Evolutionary conservation across 2,329 filamentous ascomycete species (phyloP), one percentile per base, ranked within the genome.

Genomic region (Monosporascus sp.): DNA sequence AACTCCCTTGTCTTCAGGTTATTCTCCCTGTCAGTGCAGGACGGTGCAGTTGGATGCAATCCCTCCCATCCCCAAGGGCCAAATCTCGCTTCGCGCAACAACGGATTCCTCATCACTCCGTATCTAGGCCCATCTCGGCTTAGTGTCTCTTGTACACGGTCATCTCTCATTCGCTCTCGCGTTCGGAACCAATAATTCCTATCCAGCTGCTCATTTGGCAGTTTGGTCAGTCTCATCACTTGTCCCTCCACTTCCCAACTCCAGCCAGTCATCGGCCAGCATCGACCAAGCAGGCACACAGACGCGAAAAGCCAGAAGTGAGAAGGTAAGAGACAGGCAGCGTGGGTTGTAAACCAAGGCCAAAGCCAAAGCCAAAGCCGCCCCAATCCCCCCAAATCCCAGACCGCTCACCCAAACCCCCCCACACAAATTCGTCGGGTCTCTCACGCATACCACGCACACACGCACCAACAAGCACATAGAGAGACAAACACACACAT

Each of bases 401-500:
- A 46, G 24, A 27, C 43, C 43, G 22, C 43, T 46, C 22, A 9
- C 39, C 22, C 18, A 18, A 43, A 43, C 18, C 39, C 39, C 24
- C 39, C 18, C 39, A 43, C 18, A 35, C 31, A 35, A 43, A 43
- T 20, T 24, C 22, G 39, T 43, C 22, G 39, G n/a, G 38, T 20
- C n/a, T 24, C 20, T 27, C 6, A 46, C 43, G 22, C 43, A 27
- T 22, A 22, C 15, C 43, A 22, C 43, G 43, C 24, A 25, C 43
- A 46, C 43, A 46, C 43, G n/a, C 43, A n/a, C 24, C 20, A n/a
- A n/a, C n/a, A 43, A 11, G 20, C 43, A 46, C 43, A 46, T 31
- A 22, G n/a, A 43, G 39, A 53, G 51, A 47, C 50, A 45, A 54
- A 51, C 53, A 47, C 56, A 54, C 51, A 61, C 48, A 41, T 43